These are phyloP conservation scores for Polytolypa hystricis DNA, from an alignment of 2,329 filamentous ascomycete genomes.

Conservation along the genomic window DNA sequence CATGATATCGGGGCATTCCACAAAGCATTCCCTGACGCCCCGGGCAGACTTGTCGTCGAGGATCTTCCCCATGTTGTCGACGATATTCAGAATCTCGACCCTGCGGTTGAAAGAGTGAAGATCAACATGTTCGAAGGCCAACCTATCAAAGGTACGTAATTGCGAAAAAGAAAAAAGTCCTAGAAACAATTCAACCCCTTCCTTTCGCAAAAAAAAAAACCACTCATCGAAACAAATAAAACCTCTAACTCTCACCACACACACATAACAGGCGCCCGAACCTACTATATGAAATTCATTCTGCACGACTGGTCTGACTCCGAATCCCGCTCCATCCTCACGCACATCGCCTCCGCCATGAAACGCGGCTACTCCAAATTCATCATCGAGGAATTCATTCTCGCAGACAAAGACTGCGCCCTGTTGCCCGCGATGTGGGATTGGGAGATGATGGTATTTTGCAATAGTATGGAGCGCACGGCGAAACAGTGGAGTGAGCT, in stretches of 20 bases:
- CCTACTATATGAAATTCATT: constrained; percentile 23
- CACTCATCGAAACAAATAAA: too few species aligned
- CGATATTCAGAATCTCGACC: too few species aligned
- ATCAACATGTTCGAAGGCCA: not conserved
- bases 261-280: constrained; percentile 31
- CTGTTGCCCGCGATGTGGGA: constrained; percentile 20
- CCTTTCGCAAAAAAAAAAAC: too few species aligned
- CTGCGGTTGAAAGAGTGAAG: too few species aligned
- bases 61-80: constrained; percentile 33
- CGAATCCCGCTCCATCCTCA: constrained; percentile 21
- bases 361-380: constrained; percentile 25
- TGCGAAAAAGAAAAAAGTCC: too few species aligned
- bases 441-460: constrained; percentile 28
- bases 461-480: constrained; percentile 24
- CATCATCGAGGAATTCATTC: constrained; percentile 28
- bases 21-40: constrained; percentile 23
- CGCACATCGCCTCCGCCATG: constrained; percentile 13
- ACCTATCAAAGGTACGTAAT: constrained; percentile 29
- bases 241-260: constrained; percentile 35
- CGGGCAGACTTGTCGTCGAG: constrained; percentile 38
- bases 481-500: constrained; percentile 24
- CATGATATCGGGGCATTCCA: constrained; percentile 31
- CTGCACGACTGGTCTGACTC: constrained; percentile 27
- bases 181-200: too few species aligned
- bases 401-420: constrained; percentile 16